phyloP scores from a whole-genome alignment of 2,329 filamentous ascomycete species.

The Colletotrichum viniferum region DNA sequence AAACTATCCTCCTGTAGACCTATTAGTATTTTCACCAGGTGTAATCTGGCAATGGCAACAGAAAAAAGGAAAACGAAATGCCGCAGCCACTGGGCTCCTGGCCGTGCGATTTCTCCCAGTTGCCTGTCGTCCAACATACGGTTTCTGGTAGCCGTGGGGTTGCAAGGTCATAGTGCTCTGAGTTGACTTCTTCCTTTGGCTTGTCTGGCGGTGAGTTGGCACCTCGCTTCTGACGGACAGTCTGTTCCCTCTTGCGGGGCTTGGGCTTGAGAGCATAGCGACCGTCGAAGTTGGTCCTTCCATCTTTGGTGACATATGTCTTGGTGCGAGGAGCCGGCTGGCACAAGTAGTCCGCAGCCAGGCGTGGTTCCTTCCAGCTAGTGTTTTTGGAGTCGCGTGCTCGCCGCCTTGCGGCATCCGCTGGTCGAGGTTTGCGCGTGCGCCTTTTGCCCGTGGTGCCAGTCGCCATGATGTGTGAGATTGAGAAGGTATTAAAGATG shows the following conservation, averaged over 20 bases:
- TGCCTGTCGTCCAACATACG: not conserved
- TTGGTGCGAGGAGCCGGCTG: not conserved
- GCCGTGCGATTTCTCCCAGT: not conserved
- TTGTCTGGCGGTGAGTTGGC: not conserved
- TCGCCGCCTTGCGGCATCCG: not conserved
- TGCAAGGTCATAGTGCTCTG: not conserved
- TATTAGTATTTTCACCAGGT: not conserved
- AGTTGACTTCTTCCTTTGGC: not conserved
- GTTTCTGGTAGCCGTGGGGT: not conserved
- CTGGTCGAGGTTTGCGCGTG: not conserved
- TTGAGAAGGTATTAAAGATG: not conserved
- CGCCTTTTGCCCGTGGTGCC: not conserved
- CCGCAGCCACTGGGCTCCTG: constrained; percentile 6
- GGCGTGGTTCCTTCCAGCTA: constrained; percentile 12
- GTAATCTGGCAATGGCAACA: not conserved
- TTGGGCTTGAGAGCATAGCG: not conserved
- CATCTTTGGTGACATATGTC: constrained; percentile 5
- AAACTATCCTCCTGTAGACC: constrained; percentile 81
- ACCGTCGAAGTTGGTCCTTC: not conserved
- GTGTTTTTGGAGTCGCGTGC: not conserved
- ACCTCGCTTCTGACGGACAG: not conserved
- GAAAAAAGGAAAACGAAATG: not conserved
- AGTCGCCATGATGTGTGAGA: not conserved
- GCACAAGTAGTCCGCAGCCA: constrained; percentile 3
- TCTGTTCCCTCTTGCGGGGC: not conserved